These are phyloP conservation scores for Silybum marianum DNA, from an alignment of 129 eudicot genomes.

Conservation along the genomic window DNA sequence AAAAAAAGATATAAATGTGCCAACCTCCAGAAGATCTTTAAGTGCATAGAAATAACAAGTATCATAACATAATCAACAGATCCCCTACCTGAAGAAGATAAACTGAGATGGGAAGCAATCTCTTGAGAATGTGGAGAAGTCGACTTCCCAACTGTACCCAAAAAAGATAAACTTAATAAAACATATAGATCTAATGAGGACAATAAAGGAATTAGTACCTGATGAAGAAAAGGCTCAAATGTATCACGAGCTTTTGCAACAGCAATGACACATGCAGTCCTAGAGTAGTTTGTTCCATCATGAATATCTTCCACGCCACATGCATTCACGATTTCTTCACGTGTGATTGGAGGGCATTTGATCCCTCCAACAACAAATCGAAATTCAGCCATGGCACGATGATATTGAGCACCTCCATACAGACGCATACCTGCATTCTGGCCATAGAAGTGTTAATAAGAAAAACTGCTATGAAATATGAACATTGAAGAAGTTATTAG, in stretches of 20 bases:
- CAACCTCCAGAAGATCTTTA: neutral
- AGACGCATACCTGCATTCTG: constrained; percentile 99
- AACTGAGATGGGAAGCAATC: constrained; percentile 91
- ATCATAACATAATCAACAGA: neutral
- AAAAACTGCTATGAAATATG: neutral
- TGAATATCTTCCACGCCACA: constrained; percentile 99
- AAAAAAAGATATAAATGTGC: neutral
- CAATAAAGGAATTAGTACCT: constrained; percentile 46
- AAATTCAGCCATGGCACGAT: constrained; percentile 99
- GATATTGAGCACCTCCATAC: constrained; percentile 99
- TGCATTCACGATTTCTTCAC: constrained; percentile 99
- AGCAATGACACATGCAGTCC: constrained; percentile 99
- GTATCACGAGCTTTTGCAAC: constrained; percentile 99
- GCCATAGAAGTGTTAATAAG: constrained; percentile 13
- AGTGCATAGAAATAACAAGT: constrained; percentile 6
- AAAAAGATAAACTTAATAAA: constrained; percentile 20
- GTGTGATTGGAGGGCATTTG: constrained; percentile 95
- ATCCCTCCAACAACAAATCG: constrained; percentile 97
- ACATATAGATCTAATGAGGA: neutral
- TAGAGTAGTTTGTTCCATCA: constrained; percentile 97
- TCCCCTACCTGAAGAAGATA: constrained; percentile 87
- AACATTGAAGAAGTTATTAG: neutral
- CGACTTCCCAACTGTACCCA: constrained; percentile 78
- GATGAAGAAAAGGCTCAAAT: constrained; percentile 92
- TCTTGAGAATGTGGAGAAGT: constrained; percentile 88